phyloP scores from a whole-genome alignment of 1,284 basidiomycete genomes.

The Sporisorium sorghi region DNA sequence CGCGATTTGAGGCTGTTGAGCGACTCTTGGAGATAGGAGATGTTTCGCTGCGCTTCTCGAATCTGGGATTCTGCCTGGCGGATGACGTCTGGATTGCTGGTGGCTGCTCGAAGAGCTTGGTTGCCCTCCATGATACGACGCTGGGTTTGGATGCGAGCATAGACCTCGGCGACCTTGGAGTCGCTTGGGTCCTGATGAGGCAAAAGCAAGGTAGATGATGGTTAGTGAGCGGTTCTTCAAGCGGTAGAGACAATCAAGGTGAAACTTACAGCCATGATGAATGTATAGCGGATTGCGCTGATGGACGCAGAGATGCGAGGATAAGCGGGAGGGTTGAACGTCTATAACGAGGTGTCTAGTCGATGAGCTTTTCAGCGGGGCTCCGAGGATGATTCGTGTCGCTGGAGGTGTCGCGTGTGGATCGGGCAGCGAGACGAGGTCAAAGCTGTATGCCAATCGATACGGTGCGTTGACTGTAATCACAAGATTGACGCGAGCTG shows the following conservation, averaged over 20 bases:
- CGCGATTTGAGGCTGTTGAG: slow-evolving; percentile 81
- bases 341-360: not conserved
- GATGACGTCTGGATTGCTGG: slow-evolving; percentile 86
- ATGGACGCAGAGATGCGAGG: slow-evolving; percentile 2
- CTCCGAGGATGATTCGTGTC: not conserved
- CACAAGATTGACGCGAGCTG: not conserved
- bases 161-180: slow-evolving; percentile 90
- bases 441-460: not conserved
- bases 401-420: not conserved
- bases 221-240: not conserved
- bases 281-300: not conserved
- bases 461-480: not conserved
- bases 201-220: not conserved
- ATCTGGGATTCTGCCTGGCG: slow-evolving; percentile 81
- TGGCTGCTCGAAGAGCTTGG: slow-evolving; percentile 82
- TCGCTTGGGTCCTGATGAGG: slow-evolving; percentile 71
- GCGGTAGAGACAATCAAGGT: not conserved
- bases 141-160: slow-evolving; percentile 89
- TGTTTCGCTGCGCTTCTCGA: slow-evolving; percentile 84
- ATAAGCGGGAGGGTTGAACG: not conserved
- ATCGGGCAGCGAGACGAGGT: not conserved
- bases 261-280: slow-evolving; percentile 47
- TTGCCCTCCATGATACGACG: slow-evolving; percentile 90
- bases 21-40: slow-evolving; percentile 88
- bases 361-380: not conserved